Evolutionary conservation across 345 rosid species (phyloP), one percentile per base, ranked within the genome.

Genomic region (Durio zibethinus): DNA sequence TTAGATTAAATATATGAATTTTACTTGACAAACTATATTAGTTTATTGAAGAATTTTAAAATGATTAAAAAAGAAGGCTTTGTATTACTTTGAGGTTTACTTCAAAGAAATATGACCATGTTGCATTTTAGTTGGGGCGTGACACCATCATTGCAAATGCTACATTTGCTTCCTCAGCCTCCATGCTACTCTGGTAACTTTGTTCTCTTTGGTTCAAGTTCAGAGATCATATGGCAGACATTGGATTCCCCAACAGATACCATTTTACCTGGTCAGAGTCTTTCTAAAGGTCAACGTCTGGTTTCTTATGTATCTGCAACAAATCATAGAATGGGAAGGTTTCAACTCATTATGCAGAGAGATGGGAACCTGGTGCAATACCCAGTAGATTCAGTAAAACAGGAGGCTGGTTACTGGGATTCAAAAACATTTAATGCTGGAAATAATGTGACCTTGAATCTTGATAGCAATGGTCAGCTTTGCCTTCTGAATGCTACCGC

Each of bases 331-430:
- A 86, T 76, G 0, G 83, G 85, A 15, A 21, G 59, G 20, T 81
- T 83, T 68, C 14, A 65, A 7, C 80, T 85, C 23, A 0, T 12
- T 35, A 79, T 81, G 88, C 83, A 81, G 33, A 1, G 1, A 0
- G 83, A 85, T 60, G 84, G 83, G 14, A 81, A 83, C 72, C 83
- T 83, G 64, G 79, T 72, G 63, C 78, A 73, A 23, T 81, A 83
- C 71, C 85, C 85, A 6, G 21, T 67, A n/a, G 62, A 73, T 23
- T 65, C 77, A 35, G 0, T 2, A 20, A 25, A 57, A 45, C n/a
- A 31, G 1, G 43, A 70, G 14, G 73, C 76, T 78, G n/a, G 84
- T 68, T 86, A 83, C 60, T 79, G 68, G 82, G 0, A 20, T 54
- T 10, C 75, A 14, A 0, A 0, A 11, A 50, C 79, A 35, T 5